These are phyloP conservation scores for Lipomyces orientalis DNA, from an alignment of 805 yeast genomes.

Conservation along the genomic window DNA sequence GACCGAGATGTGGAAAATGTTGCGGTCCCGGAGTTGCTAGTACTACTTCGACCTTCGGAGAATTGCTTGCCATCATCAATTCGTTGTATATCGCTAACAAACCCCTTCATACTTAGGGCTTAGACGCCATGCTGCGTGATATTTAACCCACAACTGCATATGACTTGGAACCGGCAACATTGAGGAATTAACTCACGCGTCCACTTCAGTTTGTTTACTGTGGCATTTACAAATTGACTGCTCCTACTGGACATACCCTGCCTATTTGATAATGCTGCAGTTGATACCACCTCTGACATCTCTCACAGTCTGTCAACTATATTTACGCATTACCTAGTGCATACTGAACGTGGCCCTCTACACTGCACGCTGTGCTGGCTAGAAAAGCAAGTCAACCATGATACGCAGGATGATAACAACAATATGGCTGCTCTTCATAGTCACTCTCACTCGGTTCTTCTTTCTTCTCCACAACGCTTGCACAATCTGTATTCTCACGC, in stretches of 20 bases:
- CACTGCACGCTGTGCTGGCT: neutral
- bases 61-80: too few species aligned
- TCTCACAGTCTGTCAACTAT: neutral
- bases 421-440: conserved; percentile 9
- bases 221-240: neutral
- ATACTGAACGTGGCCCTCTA: neutral
- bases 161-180: too few species aligned
- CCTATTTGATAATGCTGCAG: neutral
- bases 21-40: too few species aligned
- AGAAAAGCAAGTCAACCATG: neutral
- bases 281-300: neutral
- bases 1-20: too few species aligned
- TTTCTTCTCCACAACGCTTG: conserved; percentile 28
- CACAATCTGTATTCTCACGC: conserved; percentile 21
- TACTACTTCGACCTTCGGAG: too few species aligned
- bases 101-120: too few species aligned
- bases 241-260: neutral
- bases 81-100: too few species aligned
- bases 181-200: too few species aligned
- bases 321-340: neutral
- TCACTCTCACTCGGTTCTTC: conserved; percentile 13
- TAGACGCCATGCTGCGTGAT: too few species aligned
- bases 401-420: conserved; percentile 4
- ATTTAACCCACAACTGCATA: too few species aligned
- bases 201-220: neutral